Evolutionary conservation across 306 rosid species (phyloP), one percentile per base, ranked within the genome.

Genomic region (Geum urbanum): DNA sequence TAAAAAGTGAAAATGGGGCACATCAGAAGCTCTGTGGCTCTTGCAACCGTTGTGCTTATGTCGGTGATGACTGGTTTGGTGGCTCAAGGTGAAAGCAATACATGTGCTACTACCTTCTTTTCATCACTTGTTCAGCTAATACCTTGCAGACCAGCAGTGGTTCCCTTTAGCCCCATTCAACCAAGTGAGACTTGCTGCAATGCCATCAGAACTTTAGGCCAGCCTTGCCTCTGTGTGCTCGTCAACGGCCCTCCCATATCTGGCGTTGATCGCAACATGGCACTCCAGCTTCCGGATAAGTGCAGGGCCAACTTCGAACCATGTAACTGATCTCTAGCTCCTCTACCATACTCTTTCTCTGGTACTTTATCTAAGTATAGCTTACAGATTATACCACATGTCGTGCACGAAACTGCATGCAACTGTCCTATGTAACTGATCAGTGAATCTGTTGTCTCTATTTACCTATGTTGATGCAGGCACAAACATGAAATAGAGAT

Each of bases 251-350:
- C 98, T 50, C 91, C 96, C 0, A 83, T 92, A 15, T 72, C 96
- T 4, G 99, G 99, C 8, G 82, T 94, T 3, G 97, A 94, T 72
- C 89, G 97, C 43, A 87, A 66, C 72, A 82, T 88, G 89, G 99
- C 96, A 51, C 50, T 87, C 45, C 88, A 76, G 75, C 94, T 94
- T 39, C 99, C 96, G 0, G 84, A 83, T 8, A 94, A 91, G 74
- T 94, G 97, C 82, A 68, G 78, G 0, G 61, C 81, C 39, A 84
- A 76, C 88, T 94, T 91, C 43, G 92, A 84, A 35, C 95, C 99
- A 75, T 94, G 98, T 82, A 74, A 59, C 45, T 59, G 45, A 59
- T 59, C 64, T 35, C 66, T 67, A 71, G 67, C 57, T 81, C 74
- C 44, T 37, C 46, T 74, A 18, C 3, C 44, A 3, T 27, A 19